phyloP scores from a whole-genome alignment of 352 stramenopile species.

The Phytopythium cucurbitacearum region DNA sequence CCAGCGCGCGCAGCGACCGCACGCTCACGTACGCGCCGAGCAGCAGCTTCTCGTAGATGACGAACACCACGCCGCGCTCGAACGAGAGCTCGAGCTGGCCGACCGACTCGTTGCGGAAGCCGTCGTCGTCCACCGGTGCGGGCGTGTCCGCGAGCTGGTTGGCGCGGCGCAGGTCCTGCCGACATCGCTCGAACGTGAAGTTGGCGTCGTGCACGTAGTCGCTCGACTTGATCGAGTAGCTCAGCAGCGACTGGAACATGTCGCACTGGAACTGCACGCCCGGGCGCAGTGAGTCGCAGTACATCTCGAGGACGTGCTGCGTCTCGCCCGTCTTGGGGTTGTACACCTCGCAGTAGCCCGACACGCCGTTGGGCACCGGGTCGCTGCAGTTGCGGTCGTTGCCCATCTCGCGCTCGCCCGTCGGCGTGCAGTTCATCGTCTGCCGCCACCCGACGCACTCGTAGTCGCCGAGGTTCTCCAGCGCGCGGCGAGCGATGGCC shows the following conservation, averaged over 20 bases:
- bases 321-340: slow-evolving; percentile 31
- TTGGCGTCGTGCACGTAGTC: slow-evolving; percentile 51
- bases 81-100: slow-evolving; percentile 26
- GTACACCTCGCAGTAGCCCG: slow-evolving; percentile 56
- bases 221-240: slow-evolving; percentile 43
- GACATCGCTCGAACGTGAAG: slow-evolving; percentile 24
- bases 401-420: slow-evolving; percentile 24
- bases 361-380: slow-evolving; percentile 27
- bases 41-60: slow-evolving; percentile 58
- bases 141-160: slow-evolving; percentile 26
- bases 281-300: slow-evolving; percentile 50
- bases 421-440: slow-evolving; percentile 44
- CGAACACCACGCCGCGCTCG: slow-evolving; percentile 48
- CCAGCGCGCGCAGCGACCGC: slow-evolving; percentile 30
- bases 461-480: slow-evolving; percentile 39
- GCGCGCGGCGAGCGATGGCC: slow-evolving; percentile 10
- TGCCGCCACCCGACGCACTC: slow-evolving; percentile 58
- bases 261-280: slow-evolving; percentile 46
- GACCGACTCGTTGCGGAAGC: slow-evolving; percentile 19
- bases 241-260: slow-evolving; percentile 53
- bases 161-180: slow-evolving; percentile 15
- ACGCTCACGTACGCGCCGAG: slow-evolving; percentile 56
- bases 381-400: slow-evolving; percentile 42
- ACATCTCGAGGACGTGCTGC: slow-evolving; percentile 50
- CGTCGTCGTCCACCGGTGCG: slow-evolving; percentile 19